These are phyloP conservation scores for Candida xyloterini DNA, from an alignment of 805 yeast species.

Conservation along the genomic window DNA sequence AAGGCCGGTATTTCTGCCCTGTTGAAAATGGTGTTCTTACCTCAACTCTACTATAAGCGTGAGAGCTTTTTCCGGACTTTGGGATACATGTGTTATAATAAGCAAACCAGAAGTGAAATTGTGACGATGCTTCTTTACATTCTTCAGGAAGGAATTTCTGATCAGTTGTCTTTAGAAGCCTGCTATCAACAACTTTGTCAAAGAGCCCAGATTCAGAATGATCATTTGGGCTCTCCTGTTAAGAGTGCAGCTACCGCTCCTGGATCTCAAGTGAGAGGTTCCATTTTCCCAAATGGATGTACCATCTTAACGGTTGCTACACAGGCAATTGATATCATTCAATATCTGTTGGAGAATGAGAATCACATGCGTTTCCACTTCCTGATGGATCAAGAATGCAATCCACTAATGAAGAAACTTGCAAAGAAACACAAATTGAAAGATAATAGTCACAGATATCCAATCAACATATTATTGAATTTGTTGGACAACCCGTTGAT, in stretches of 20 bases:
- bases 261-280: slow-evolving; percentile 12
- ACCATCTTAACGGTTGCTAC: slow-evolving; percentile 71
- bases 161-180: slow-evolving; percentile 57
- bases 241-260: slow-evolving; percentile 5
- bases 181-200: slow-evolving; percentile 55
- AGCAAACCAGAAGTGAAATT: slow-evolving; percentile 74
- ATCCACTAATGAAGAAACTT: slow-evolving; percentile 38
- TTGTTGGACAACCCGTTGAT: slow-evolving; percentile 63
- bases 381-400: slow-evolving; percentile 70
- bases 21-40: slow-evolving; percentile 66
- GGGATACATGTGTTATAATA: slow-evolving; percentile 65
- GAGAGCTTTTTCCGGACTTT: slow-evolving; percentile 65
- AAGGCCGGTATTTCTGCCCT: slow-evolving; percentile 71
- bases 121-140: slow-evolving; percentile 64
- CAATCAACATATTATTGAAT: slow-evolving; percentile 65
- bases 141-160: slow-evolving; percentile 70
- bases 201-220: slow-evolving; percentile 36
- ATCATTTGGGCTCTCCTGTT: slow-evolving; percentile 4
- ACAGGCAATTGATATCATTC: slow-evolving; percentile 73
- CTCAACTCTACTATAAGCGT: slow-evolving; percentile 61
- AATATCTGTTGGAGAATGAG: slow-evolving; percentile 64
- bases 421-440: slow-evolving; percentile 36
- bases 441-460: slow-evolving; percentile 54
- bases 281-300: slow-evolving; percentile 53
- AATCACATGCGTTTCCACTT: slow-evolving; percentile 69